These are phyloP conservation scores for Chlamydomonas urium DNA, from an alignment of 139 green algal species.

Conservation along the genomic window DNA sequence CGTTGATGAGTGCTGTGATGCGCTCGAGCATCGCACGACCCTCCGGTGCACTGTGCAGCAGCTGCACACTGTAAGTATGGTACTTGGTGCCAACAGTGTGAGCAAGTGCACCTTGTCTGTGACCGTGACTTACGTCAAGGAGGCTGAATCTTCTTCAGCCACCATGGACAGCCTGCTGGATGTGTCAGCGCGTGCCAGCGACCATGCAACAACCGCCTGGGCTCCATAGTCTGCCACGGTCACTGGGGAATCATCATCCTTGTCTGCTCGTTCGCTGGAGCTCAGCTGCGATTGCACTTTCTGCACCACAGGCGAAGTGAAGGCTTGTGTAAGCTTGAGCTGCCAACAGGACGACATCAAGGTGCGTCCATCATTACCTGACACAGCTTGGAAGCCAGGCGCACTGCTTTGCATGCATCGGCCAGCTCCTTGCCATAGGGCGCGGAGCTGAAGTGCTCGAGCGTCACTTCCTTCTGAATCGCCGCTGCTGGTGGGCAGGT, in stretches of 20 bases:
- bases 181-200: constrained; percentile 51
- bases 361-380: neutral
- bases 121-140: constrained; percentile 48
- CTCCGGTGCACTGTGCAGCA: constrained; percentile 25
- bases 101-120: neutral
- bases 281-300: constrained; percentile 66
- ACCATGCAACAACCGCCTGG: constrained; percentile 87
- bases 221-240: constrained; percentile 94
- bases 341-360: neutral
- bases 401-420: neutral
- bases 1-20: constrained; percentile 89
- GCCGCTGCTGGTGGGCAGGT: no score
- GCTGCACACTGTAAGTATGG: neutral
- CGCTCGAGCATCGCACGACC: constrained; percentile 64
- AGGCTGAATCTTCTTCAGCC: constrained; percentile 82
- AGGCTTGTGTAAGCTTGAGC: neutral
- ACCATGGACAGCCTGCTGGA: constrained; percentile 74
- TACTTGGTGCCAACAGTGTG: neutral
- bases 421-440: neutral
- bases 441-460: no score
- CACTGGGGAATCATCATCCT: constrained; percentile 86
- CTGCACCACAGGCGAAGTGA: constrained; percentile 25
- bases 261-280: constrained; percentile 59
- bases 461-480: no score
- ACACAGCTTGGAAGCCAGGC: constrained; percentile 13